A percentile compares a stretch with the other conserved stretches of the same genome.
Conservation (phyloP, 1,284 basidiomycete species). For the Ustilago nuda region DNA sequence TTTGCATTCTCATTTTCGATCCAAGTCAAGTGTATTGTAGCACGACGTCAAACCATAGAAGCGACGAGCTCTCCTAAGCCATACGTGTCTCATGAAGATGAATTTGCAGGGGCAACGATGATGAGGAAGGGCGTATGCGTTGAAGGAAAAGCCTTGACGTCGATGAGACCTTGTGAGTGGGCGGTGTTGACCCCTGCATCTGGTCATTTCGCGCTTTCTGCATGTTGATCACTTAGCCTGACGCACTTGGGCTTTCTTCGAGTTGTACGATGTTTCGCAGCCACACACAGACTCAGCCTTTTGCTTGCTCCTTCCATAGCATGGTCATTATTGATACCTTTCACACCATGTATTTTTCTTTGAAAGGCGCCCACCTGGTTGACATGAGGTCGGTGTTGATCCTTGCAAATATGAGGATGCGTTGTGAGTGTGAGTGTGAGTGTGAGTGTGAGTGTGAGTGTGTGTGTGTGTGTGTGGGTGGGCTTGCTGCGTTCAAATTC, state of each 20-base stretch:
- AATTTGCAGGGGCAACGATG: not conserved
- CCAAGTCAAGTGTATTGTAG: conserved; percentile 5
- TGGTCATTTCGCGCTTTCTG: not conserved
- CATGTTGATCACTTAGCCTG: conserved; percentile 6
- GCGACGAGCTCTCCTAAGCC: not conserved
- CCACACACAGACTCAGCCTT: not conserved
- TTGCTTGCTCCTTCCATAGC: not conserved
- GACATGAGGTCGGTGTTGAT: not conserved
- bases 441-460: conserved; percentile 7
- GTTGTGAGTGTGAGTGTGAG: conserved; percentile 2
- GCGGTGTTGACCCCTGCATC: conserved; percentile 12
- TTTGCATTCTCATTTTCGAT: not conserved
- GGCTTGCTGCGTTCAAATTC: too few relatives aligned
- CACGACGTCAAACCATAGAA: not conserved
- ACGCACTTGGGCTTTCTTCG: conserved; percentile 3
- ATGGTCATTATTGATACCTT: too few relatives aligned
- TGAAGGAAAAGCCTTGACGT: not conserved
- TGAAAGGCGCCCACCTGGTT: too few relatives aligned
- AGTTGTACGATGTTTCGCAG: not conserved
- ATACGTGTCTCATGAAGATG: not conserved
- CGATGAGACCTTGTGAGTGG: not conserved
- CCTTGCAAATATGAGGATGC: not conserved
- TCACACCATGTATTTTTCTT: not conserved
- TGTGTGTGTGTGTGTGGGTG: conserved; percentile 8
- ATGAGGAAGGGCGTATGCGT: not conserved